Evolutionary conservation across 345 rosid species (phyloP), one percentile per base, ranked within the genome.

Genomic region (Microthlaspi erraticum): DNA sequence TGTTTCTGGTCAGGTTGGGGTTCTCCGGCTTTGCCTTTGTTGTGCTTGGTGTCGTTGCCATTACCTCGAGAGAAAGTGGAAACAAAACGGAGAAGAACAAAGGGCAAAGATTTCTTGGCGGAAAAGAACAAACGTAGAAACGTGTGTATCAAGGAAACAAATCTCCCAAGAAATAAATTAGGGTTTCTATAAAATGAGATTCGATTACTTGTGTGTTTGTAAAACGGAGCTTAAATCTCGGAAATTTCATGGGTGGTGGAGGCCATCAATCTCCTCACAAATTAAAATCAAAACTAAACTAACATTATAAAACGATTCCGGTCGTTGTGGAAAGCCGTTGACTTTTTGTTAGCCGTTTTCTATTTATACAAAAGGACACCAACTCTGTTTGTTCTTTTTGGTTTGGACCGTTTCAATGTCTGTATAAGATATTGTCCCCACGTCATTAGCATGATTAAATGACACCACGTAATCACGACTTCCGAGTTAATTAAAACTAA

Each of bases 41-140:
- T 20, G 71, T 63, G 56, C 31, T 70, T 51, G 76, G 74, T 2
- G 86, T 64, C 10, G 91, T 87, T 83, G 85, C 83, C 60, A 64
- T 71, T 7, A 61, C 56, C 67, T 39, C 34, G 20, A 49, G 52
- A 19, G 29, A 18, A 39, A 7, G 16, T 59, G 0, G 18, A 74
- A 14, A 26, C 29, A 60, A 53, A 75, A 13, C 17, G 16, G 34
- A 68, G 36, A 75, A 18, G 20, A 59, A 52, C 39, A 49, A 64
- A 29, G n/a, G n/a, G 4, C 0, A 56, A 18, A 48, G 14, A 5
- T 0, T 0, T 4, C 38, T 10, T 34, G 12, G 18, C 51, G 12
- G 26, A 51, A 48, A 51, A 49, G 67, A 44, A 59, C 29, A n/a
- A n/a, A n/a, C n/a, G n/a, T n/a, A 19, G 46, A 49, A 62, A 70